Evolutionary conservation across 495 filamentous ascomycete genomes (phyloP).

Genomic region (Podospora pseudoanserina): DNA sequence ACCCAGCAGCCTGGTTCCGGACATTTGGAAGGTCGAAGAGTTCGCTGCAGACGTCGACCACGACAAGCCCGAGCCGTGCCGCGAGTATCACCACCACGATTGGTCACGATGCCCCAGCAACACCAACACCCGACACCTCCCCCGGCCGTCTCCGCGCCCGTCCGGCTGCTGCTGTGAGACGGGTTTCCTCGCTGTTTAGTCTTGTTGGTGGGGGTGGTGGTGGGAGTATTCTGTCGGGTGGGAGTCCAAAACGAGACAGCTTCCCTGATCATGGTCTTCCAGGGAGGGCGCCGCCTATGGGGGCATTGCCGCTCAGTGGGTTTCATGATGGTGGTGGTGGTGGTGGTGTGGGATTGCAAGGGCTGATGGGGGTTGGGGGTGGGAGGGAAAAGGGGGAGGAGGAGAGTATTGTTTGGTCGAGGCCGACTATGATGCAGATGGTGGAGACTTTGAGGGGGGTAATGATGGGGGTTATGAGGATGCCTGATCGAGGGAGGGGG

Average conservation of each 20-base stretch:
- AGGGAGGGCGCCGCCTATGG: neutral
- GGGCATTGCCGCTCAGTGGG: neutral
- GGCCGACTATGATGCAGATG: slow-evolving; percentile 42
- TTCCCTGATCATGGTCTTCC: neutral
- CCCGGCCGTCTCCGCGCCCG: neutral
- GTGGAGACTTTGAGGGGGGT: slow-evolving; percentile 38
- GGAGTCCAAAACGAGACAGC: neutral
- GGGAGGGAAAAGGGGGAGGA: neutral
- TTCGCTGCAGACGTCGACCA: neutral
- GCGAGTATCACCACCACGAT: neutral
- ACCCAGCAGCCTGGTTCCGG: slow-evolving; percentile 12
- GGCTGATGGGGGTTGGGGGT: neutral
- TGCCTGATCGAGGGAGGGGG: neutral
- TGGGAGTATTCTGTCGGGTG: neutral
- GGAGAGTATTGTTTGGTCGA: slow-evolving; percentile 34
- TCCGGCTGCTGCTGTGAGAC: neutral
- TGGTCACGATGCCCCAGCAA: neutral
- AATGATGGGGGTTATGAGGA: slow-evolving; percentile 29
- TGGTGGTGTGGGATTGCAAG: too few species aligned
- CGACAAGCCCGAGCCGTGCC: neutral
- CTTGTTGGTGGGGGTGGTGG: neutral
- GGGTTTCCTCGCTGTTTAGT: neutral
- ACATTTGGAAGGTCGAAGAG: slow-evolving; percentile 9
- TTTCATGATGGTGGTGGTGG: neutral
- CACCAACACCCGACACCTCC: neutral